Evolutionary conservation across 805 yeast species (phyloP).

Genomic region (Yarrowia hollandica): DNA sequence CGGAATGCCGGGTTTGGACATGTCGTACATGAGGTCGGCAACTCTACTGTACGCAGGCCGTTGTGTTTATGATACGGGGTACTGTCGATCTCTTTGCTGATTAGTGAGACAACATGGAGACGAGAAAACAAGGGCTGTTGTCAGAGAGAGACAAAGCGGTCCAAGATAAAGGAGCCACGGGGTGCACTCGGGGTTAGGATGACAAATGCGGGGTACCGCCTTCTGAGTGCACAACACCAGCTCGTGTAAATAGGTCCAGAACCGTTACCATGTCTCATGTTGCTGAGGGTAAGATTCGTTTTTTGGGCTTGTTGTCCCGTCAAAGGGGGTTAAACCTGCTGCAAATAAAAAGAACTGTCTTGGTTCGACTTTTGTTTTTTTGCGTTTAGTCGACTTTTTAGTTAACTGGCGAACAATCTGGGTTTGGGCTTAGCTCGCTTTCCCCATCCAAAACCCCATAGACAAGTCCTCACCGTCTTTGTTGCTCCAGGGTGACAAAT

Average conservation of each 20-base stretch:
- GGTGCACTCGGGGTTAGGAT: neutral
- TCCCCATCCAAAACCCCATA: slow-evolving; percentile 4
- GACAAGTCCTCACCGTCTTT: slow-evolving; percentile 17
- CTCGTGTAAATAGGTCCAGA: no score
- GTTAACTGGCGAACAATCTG: neutral
- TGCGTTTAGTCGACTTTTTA: slow-evolving; percentile 8
- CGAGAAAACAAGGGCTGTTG: neutral
- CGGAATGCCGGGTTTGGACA: neutral
- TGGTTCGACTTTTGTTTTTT: neutral
- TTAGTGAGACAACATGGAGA: slow-evolving; percentile 7
- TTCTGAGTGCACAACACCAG: no score
- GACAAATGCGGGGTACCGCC: neutral
- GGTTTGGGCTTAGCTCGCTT: slow-evolving; percentile 9
- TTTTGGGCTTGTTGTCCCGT: neutral
- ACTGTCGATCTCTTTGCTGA: neutral
- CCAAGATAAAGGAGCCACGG: no score
- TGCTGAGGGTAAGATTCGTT: no score
- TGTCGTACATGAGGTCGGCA: slow-evolving; percentile 5
- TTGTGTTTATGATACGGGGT: slow-evolving; percentile 8
- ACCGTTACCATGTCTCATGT: neutral
- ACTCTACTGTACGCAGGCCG: slow-evolving; percentile 3
- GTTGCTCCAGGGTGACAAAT: neutral
- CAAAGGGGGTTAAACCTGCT: slow-evolving; percentile 7
- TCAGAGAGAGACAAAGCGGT: neutral
- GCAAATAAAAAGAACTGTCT: neutral